A percentile compares a stretch with the other conserved stretches of the same genome.
Conservation (phyloP, 2,329 filamentous ascomycete species). For the Diaporthe vexans region DNA sequence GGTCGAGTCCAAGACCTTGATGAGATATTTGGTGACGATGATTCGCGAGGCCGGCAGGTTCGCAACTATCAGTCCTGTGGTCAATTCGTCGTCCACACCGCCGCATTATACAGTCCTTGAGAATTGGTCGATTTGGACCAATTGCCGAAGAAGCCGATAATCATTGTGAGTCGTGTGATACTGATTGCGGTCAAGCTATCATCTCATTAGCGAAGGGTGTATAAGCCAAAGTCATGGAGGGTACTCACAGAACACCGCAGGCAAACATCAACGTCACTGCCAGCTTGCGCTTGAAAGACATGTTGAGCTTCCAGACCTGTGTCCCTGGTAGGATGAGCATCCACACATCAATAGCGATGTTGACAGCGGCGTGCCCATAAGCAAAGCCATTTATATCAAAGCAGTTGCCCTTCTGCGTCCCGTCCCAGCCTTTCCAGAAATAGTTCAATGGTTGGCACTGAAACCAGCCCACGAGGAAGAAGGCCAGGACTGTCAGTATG, state of each 20-base stretch:
- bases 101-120: conserved; percentile 8
- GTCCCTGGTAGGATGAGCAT: conserved; percentile 56
- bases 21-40: neutral
- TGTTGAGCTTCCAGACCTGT: conserved; percentile 54
- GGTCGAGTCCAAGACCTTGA: conserved; percentile 8
- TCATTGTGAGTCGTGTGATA: conserved; percentile 46
- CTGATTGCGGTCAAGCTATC: conserved; percentile 51
- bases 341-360: conserved; percentile 57
- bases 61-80: conserved; percentile 14
- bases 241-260: conserved; percentile 48
- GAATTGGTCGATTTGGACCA: neutral
- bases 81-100: conserved; percentile 29
- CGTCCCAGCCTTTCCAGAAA: conserved; percentile 18
- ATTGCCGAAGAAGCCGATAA: conserved; percentile 16
- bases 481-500: neutral
- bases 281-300: conserved; percentile 56
- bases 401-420: neutral
- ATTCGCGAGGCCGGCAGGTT: conserved; percentile 25
- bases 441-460: neutral
- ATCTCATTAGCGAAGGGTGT: neutral
- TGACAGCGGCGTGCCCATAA: conserved; percentile 55
- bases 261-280: conserved; percentile 55
- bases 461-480: neutral
- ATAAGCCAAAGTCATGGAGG: neutral
- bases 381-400: conserved; percentile 25